Percentiles rank a stretch among this genome's conserved stretches.
phyloP scores from a whole-genome alignment of 148 eudicot genomes.

The Chenopodium formosanum region DNA sequence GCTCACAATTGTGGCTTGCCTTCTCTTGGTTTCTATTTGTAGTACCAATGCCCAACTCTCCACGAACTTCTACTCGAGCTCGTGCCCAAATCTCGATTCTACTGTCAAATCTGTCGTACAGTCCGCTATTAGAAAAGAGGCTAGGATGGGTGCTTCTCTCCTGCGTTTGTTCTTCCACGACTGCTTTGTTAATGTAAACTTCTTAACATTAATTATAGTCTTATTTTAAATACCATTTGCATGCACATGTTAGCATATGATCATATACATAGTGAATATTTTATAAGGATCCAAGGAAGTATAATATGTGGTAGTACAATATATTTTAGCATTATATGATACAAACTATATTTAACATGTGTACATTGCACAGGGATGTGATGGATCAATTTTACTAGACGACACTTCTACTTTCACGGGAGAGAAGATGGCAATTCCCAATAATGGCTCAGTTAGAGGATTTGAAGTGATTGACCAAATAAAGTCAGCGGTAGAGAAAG shows the following conservation, averaged over 20 bases:
- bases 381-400: neutral
- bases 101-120: slow-evolving; percentile 16
- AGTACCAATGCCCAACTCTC: slow-evolving; percentile 26
- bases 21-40: slow-evolving; percentile 7
- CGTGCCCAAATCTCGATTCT: slow-evolving; percentile 20
- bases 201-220: neutral
- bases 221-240: neutral
- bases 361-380: neutral
- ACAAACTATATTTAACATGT: neutral
- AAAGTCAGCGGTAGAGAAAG: neutral
- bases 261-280: too few relatives aligned
- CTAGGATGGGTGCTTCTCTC: slow-evolving; percentile 17
- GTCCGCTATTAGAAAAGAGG: slow-evolving; percentile 11
- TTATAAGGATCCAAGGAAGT: too few relatives aligned
- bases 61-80: slow-evolving; percentile 13
- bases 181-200: slow-evolving; percentile 8
- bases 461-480: neutral
- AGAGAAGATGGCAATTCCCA: neutral
- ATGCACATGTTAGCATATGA: neutral
- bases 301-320: too few relatives aligned
- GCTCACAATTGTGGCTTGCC: neutral
- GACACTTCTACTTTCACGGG: neutral
- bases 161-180: slow-evolving; percentile 24
- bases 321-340: too few relatives aligned
- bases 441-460: neutral